Evolutionary conservation across 345 rosid genomes (phyloP), one percentile per base, ranked within the genome.

Genomic region (Citrus australasica): DNA sequence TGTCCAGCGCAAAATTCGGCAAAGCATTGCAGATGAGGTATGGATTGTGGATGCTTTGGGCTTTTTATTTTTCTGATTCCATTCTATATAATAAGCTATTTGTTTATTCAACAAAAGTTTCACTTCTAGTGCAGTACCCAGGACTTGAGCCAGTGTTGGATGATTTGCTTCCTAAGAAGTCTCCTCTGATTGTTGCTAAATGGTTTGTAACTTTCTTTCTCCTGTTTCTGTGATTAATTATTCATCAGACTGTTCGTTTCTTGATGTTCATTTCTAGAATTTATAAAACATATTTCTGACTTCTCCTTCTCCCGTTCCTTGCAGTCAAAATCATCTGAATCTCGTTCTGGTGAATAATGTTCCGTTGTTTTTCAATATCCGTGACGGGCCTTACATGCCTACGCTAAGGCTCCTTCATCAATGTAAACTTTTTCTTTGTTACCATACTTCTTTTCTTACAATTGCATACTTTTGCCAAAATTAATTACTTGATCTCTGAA

Each of bases 331-430:
- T 84, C 99, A 97, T 87, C 79, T 97, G 84, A 94, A 94, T 81
- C 85, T 97, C 82, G 97, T 97, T 71, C 78, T 93, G 86, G 96
- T 94, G 87, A 94, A 94, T 85, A 93, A 83, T 78, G 96, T 97
- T 62, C 98, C 99, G 2, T 82, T 94, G 79, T 97, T 97, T 86
- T 97, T 97, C 88, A 94, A 95, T 79, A 85, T 97, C 79, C 95
- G 98, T 37, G 98, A 94, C 21, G 98, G 99, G 67, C 98, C 98
- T 68, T 97, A 97, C 85, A 97, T 97, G 99, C 99, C 99, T 78
- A 97, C 99, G 10, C 79, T 97, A 25, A 84, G 98, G 14, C 96
- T 97, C 68, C 98, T 97, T 73, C 99, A 97, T 87, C 98, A 97
- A 82, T 97, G 98, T 93, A 87, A 81, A 76, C 81, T 59, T 7